Conservation (phyloP, 345 rosid species). For the Hibiscus trionum region DNA sequence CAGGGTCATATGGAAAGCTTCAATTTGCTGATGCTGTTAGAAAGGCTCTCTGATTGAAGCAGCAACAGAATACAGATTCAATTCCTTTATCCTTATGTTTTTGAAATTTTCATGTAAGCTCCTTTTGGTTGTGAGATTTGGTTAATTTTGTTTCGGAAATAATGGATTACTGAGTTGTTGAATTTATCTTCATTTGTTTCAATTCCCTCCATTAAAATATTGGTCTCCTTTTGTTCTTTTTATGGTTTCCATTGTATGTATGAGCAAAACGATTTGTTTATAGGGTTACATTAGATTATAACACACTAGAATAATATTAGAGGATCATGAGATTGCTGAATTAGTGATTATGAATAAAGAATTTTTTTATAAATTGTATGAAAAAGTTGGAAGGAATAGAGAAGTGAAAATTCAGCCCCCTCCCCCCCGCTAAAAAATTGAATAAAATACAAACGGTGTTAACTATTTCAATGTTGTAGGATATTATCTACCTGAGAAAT, state of each 20-base stretch:
- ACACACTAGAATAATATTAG: no score
- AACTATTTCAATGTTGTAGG: no score
- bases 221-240: neutral
- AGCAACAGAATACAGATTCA: neutral
- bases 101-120: neutral
- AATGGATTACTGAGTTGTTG: neutral
- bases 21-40: constrained; percentile 5
- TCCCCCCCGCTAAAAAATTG: no score
- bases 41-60: constrained; percentile 8
- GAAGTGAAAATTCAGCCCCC: no score
- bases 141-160: neutral
- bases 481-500: no score
- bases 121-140: neutral
- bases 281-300: no score
- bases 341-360: no score
- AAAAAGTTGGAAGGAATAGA: no score
- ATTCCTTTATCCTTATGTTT: neutral
- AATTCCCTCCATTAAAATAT: neutral
- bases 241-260: neutral
- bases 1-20: constrained; percentile 15
- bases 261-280: neutral
- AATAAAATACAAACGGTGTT: no score
- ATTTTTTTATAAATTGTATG: no score
- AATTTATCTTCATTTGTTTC: neutral
- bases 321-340: no score